phyloP scores from a whole-genome alignment of 306 rosid genomes.

The Vigna angularis region DNA sequence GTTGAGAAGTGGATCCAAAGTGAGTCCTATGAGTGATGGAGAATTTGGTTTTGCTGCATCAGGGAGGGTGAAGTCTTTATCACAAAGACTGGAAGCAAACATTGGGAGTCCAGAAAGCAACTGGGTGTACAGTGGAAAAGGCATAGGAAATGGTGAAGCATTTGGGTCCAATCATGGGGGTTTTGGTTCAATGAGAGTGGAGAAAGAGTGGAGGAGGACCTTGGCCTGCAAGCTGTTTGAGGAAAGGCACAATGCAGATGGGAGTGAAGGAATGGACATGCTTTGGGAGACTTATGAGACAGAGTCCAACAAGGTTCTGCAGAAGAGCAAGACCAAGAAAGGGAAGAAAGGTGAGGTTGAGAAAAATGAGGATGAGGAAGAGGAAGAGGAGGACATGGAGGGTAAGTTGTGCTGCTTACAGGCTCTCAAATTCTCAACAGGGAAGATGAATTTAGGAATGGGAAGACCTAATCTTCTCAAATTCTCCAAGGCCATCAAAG shows the following conservation, averaged over 20 bases:
- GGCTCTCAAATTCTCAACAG: constrained; percentile 87
- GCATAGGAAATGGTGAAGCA: constrained; percentile 39
- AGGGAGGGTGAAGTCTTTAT: constrained; percentile 44
- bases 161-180: constrained; percentile 56
- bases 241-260: constrained; percentile 70
- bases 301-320: constrained; percentile 48
- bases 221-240: constrained; percentile 92
- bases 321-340: constrained; percentile 57
- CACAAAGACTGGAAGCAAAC: constrained; percentile 50
- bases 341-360: constrained; percentile 55
- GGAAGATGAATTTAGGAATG: constrained; percentile 91
- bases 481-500: constrained; percentile 86
- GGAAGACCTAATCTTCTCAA: constrained; percentile 79
- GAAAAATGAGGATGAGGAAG: constrained; percentile 50
- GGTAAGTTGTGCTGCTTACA: constrained; percentile 82
- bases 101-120: constrained; percentile 46
- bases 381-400: constrained; percentile 51
- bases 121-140: constrained; percentile 42
- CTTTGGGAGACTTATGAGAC: constrained; percentile 91
- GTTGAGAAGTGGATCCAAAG: constrained; percentile 60
- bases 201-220: constrained; percentile 95
- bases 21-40: constrained; percentile 7
- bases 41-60: constrained; percentile 39
- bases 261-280: constrained; percentile 88
- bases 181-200: constrained; percentile 87